phyloP scores from a whole-genome alignment of 108 stramenopile genomes.

The Nitzschia sp. region DNA sequence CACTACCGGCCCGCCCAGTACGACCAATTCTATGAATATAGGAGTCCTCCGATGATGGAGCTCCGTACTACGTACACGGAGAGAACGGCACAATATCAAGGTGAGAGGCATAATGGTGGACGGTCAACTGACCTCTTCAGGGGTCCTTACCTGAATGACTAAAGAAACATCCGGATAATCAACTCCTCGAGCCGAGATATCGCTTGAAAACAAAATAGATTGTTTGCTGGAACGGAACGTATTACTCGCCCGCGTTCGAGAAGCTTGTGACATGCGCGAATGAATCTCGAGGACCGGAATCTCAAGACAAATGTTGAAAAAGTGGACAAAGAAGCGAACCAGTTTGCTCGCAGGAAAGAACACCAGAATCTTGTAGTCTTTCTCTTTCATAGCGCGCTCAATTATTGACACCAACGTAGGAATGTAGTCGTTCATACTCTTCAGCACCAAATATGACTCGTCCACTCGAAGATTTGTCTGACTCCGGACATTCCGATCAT shows the following conservation, averaged over 20 bases:
- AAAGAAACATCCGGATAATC: conserved; percentile 65
- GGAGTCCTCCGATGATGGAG: conserved; percentile 67
- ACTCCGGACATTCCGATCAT: not conserved
- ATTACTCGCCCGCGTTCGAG: conserved; percentile 65
- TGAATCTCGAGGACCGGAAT: conserved; percentile 73
- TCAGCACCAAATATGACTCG: conserved; percentile 50
- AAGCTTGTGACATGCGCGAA: conserved; percentile 82
- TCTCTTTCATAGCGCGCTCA: conserved; percentile 38
- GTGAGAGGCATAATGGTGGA: not conserved
- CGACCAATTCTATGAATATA: conserved; percentile 94
- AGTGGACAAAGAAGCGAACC: conserved; percentile 71
- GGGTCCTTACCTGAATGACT: conserved; percentile 81
- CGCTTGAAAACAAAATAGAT: conserved; percentile 79
- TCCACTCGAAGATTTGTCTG: conserved; percentile 52
- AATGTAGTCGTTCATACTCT: conserved; percentile 47
- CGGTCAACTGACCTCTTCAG: not conserved
- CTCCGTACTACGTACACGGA: conserved; percentile 41
- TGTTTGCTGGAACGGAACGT: conserved; percentile 51
- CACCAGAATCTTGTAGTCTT: conserved; percentile 76
- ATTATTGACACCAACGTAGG: conserved; percentile 31
- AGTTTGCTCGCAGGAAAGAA: conserved; percentile 91
- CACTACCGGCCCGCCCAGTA: conserved; percentile 85
- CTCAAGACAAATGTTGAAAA: conserved; percentile 59
- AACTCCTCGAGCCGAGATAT: conserved; percentile 91
- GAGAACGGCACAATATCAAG: too few species aligned